Conservation (phyloP, 1,284 basidiomycete genomes). For the Cutaneotrichosporon cutaneum region DNA sequence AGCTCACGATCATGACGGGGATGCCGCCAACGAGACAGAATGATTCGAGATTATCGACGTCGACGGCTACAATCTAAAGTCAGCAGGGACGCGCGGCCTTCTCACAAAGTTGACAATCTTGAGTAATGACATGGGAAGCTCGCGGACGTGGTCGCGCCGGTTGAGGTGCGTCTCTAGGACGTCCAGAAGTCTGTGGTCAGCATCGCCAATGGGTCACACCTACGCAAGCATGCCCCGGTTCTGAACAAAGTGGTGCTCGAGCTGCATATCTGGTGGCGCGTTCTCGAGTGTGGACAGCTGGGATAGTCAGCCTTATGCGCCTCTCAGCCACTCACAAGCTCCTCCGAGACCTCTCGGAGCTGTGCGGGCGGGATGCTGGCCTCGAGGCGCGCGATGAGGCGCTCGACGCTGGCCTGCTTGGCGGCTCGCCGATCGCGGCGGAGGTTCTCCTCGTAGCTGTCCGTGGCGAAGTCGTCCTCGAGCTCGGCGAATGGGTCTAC, state of each 20-base stretch:
- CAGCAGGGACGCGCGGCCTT: conserved; percentile 14
- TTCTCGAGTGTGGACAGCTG: conserved; percentile 62
- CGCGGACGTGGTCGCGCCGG: conserved; percentile 56
- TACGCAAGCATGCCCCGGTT: conserved; percentile 88
- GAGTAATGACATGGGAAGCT: conserved; percentile 77
- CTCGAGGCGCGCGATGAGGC: conserved; percentile 80
- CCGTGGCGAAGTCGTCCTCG: conserved; percentile 77
- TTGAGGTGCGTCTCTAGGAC: conserved; percentile 75
- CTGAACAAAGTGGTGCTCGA: conserved; percentile 82
- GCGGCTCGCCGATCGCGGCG: conserved; percentile 87
- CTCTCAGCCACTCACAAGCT: conserved; percentile 63
- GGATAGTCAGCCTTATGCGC: background rate
- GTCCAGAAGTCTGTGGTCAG: conserved; percentile 65
- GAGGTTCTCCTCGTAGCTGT: conserved; percentile 82
- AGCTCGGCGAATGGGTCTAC: conserved; percentile 96
- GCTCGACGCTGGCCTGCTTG: conserved; percentile 72
- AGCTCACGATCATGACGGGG: conserved; percentile 80
- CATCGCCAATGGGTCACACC: conserved; percentile 9
- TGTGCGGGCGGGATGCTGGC: conserved; percentile 72
- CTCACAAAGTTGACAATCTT: conserved; percentile 85
- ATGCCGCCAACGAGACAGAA: conserved; percentile 93
- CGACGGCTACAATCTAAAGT: conserved; percentile 74
- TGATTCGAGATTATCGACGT: conserved; percentile 85
- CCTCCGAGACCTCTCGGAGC: conserved; percentile 76
- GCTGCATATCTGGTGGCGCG: conserved; percentile 65